A percentile compares a stretch with the other conserved stretches of the same genome.
These are phyloP conservation scores for Cladosporium oxysporum DNA, from an alignment of 2,329 filamentous ascomycete genomes.

Conservation along the genomic window DNA sequence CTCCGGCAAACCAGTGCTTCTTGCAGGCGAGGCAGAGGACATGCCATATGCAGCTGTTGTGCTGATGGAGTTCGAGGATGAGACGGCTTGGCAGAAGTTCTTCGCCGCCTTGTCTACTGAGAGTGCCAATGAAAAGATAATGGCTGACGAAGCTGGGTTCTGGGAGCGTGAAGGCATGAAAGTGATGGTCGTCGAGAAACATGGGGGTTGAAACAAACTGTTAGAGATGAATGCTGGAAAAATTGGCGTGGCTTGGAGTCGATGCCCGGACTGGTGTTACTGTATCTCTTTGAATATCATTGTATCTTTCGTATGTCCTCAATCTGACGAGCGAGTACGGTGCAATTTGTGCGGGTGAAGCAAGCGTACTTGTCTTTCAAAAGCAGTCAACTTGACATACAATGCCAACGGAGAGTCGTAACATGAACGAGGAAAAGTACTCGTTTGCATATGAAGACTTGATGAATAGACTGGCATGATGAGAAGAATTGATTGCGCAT, in stretches of 20 bases:
- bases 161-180: slow-evolving; percentile 9
- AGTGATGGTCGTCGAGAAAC: slow-evolving; percentile 1
- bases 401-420: too few relatives aligned
- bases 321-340: neutral
- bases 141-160: slow-evolving; percentile 3
- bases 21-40: neutral
- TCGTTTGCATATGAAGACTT: neutral
- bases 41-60: neutral
- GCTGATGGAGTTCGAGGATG: neutral
- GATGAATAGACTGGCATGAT: neutral
- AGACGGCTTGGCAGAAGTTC: neutral
- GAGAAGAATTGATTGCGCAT: neutral
- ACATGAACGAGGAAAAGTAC: neutral
- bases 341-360: neutral
- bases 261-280: neutral
- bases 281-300: neutral
- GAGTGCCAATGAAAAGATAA: neutral
- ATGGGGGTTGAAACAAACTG: neutral
- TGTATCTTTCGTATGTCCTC: neutral
- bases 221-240: neutral
- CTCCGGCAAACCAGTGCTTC: slow-evolving; percentile 1
- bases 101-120: neutral
- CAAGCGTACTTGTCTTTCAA: neutral
- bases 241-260: neutral
- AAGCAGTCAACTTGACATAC: neutral